A percentile compares a stretch with the other conserved stretches of the same genome.
Conservation (phyloP, 116 monocot genomes). For the Papilionanthe hybrid region DNA sequence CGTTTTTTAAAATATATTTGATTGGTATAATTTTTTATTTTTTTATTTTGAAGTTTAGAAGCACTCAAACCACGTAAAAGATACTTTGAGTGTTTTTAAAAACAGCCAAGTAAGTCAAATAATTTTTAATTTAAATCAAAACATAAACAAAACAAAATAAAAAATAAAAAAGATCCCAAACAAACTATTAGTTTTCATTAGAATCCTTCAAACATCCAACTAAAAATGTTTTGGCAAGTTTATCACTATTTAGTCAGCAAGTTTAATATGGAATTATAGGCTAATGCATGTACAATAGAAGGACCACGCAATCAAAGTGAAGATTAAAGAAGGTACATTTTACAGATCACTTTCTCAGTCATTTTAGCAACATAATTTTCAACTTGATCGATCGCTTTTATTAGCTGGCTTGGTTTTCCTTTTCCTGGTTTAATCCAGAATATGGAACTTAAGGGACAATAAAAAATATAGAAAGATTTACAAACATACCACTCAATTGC, state of each 20-base stretch:
- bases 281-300: background rate
- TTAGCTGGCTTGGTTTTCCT: background rate
- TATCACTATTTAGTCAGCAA: background rate
- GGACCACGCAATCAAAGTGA: background rate
- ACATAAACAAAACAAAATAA: too few relatives aligned
- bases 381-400: background rate
- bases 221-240: background rate
- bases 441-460: background rate
- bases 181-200: background rate
- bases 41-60: too few relatives aligned
- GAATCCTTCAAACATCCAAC: background rate
- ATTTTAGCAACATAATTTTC: background rate
- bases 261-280: background rate
- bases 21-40: too few relatives aligned
- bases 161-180: too few relatives aligned
- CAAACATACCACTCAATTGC: too few relatives aligned
- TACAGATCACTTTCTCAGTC: background rate
- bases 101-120: too few relatives aligned
- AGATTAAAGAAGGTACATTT: background rate
- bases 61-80: too few relatives aligned
- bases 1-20: too few relatives aligned
- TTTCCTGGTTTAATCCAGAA: background rate
- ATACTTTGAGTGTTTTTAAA: too few relatives aligned
- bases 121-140: too few relatives aligned
- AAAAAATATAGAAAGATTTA: background rate